Base-by-base conservation (phyloP, 1,284 basidiomycete species). In the Cronartium quercuum region DNA sequence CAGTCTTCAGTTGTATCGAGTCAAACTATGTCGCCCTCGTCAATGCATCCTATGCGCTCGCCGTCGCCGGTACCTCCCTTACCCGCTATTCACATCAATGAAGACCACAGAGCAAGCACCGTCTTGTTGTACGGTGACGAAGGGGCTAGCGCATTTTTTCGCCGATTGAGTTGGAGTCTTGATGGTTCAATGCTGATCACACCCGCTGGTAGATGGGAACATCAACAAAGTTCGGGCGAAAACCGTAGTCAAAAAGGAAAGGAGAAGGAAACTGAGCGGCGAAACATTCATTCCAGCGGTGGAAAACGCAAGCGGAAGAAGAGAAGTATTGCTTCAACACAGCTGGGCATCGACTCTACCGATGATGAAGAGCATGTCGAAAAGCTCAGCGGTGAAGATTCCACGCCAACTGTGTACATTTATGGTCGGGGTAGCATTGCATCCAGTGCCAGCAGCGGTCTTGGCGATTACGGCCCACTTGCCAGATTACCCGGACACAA, bases 401-500 rank as follows among this genome's bases (percentile, higher is more conserved):
- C 18, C 13, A 18, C 18, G 18, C 85, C 85, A 15, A 85, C 93
- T 0, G 95, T 98, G 18, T 98, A 91, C 83, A 91, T 98, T 78
- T 98, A 98, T 83, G 92, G 92, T 3, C 87, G 95, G 41, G 92
- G 91, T 24, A 97, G 95, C 82, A 91, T 98, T 81, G 88, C 91
- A 12, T 62, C 74, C 5, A 63, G 60, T 13, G 47, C 37, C 13
- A 60, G 42, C 18, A 70, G 64, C n/a, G 29, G 58, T 7, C 40
- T 62, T 35, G 76, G 76, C 4, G 77, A 78, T 1, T 86, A 91
- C 62, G 88, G 91, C 0, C 95, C 96, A 0, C 89, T 98, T 73
- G 95, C 94, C 1, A 92, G 94, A 80, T 85, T 98, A 2, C 94
- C 96, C 0, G 96, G 96, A 0, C 92, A 98, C 84, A 94, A 94